Evolutionary conservation across 2,329 filamentous ascomycete genomes (phyloP).

Genomic region (Botrytis elliptica): DNA sequence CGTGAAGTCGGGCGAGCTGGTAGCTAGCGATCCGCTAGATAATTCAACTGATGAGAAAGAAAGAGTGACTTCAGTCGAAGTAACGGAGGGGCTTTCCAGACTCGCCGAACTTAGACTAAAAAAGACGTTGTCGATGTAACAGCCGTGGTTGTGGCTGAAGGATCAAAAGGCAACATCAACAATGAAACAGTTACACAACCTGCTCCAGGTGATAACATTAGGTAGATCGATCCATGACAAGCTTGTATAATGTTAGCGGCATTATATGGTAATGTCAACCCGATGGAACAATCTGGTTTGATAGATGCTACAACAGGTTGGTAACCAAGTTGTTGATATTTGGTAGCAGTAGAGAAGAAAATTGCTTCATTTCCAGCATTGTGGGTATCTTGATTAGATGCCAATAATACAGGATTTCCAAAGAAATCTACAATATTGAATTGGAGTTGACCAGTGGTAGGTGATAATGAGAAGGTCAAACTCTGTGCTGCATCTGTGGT

Average conservation of each 20-base stretch:
- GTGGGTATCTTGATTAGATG: constrained; percentile 27
- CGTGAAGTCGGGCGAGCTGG: constrained; percentile 15
- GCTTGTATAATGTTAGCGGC: constrained; percentile 20
- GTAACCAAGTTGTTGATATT: constrained; percentile 18
- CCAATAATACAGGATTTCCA: constrained; percentile 21
- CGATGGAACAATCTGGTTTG: constrained; percentile 24
- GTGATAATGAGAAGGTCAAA: constrained; percentile 24
- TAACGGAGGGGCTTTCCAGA: constrained; percentile 9
- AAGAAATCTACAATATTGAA: constrained; percentile 24
- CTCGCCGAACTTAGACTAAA: constrained; percentile 21
- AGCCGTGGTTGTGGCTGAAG: not conserved
- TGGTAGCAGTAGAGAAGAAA: constrained; percentile 23
- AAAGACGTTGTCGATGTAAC: constrained; percentile 7
- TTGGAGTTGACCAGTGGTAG: constrained; percentile 22
- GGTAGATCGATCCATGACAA: constrained; percentile 16
- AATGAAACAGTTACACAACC: constrained; percentile 4
- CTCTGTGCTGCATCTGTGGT: constrained; percentile 20
- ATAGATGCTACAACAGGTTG: constrained; percentile 24
- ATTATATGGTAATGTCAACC: constrained; percentile 24
- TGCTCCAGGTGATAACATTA: not conserved
- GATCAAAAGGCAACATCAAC: constrained; percentile 15
- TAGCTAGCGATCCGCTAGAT: constrained; percentile 11
- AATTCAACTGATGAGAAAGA: constrained; percentile 15
- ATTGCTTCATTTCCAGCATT: constrained; percentile 26
- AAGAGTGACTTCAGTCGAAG: not conserved